Evolutionary conservation across 2,329 filamentous ascomycete genomes (phyloP), one percentile per base, ranked within the genome.

Genomic region (Penicillium decumbens): DNA sequence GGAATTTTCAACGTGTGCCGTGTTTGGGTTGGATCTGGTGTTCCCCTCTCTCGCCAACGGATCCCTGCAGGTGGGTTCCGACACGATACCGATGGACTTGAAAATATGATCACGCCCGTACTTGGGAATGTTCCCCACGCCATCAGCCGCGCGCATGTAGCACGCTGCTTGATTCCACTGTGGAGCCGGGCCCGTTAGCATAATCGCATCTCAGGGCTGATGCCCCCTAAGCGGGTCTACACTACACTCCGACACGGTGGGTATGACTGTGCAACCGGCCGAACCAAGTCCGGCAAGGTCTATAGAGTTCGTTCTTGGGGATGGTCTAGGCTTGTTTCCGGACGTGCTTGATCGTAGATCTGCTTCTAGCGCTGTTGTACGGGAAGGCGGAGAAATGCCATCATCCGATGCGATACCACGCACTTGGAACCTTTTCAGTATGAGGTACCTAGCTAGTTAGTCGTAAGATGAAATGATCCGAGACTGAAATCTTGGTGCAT

Each of bases 141-240:
- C 43, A 57, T 56, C 56, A 54, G 56, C 56, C 56, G 56, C 55
- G 55, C 55, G 56, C 56, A 59, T 18, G 15, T 59, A 53, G 46
- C 28, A 29, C 28, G 28, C 23, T 23, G 37, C 15, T 20, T n/a
- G 25, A 28, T 15, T 24, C 43, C 43, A 45, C 43, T 40, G 43
- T 45, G 43, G 43, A 39, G 27, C 28, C 43, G 3, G 24, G 8
- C 33, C 33, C 33, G 33, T 37, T 37, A 37, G 15, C 15, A 37
- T 37, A n/a, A 37, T 27, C 24, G 38, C 42, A 27, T 25, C 30
- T 29, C 32, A 18, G 18, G 28, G 10, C 28, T 33, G 20, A 23
- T 23, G 27, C 28, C 28, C 28, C 28, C 7, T 13, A 7, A 32
- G 15, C 33, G 33, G 33, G 33, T 20, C 33, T 41, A 47, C 53